Evolutionary conservation across 1,139 yeast species (phyloP), one percentile per base, ranked within the genome.

Genomic region (Yamadazyma conglobata): DNA sequence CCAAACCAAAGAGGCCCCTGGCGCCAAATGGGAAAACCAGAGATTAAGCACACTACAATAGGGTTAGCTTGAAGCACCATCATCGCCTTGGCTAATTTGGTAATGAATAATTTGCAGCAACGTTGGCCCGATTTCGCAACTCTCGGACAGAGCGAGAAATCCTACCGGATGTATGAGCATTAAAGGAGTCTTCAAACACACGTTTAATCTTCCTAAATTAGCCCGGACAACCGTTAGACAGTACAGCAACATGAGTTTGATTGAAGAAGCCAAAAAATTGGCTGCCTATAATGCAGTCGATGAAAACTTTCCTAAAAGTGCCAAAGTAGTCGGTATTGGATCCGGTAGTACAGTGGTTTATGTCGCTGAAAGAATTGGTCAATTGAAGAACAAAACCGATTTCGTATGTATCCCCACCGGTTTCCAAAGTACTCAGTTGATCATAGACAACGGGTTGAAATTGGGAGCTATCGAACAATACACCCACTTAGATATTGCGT

Each of bases 311-410:
- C 85, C 88, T 17, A 56, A 69, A 17, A 47, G 65, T 31, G 88
- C 91, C 42, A 77, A 73, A 48, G 83, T 85, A 10, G 73, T 93
- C 15, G 99, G 99, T 22, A 79, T 93, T 40, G 99, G 99, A 6
- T 86, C 96, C 11, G 99, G 99, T 1, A 82, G 95, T 12, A 93
- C 99, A 1, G 98, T 93, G 9, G 85, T 91, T 18, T 93, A 87
- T 53, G 96, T 85, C 35, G 98, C 96, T 14, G 96, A 93, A 57
- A 72, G 97, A 51, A 73, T 93, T 35, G 95, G 95, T 5, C 89
- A 84, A 58, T 56, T 72, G 38, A 43, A 59, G 28, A 68, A 77
- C 39, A 82, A 82, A 47, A 54, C 62, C 10, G 61, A 73, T 30
- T 77, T 83, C 42, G 70, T 77, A 16, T 93, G 96, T 60, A 78